phyloP scores from a whole-genome alignment of 75 land plant species.

The Selaginella moellendorffii region DNA sequence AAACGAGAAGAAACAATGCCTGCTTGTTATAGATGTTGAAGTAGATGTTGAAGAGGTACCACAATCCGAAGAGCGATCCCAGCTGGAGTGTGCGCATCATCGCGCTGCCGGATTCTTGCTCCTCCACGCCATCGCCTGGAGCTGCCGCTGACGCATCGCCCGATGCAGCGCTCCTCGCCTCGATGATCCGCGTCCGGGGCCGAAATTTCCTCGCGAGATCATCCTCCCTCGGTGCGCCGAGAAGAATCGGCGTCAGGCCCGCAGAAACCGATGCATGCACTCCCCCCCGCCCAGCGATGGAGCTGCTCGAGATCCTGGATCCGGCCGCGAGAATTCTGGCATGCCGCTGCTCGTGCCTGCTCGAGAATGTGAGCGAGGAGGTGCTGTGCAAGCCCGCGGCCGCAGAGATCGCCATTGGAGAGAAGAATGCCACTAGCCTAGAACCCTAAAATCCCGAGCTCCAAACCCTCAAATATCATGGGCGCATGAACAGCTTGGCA shows the following conservation, averaged over 20 bases:
- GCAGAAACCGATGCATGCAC: too few species aligned
- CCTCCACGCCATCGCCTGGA: not conserved
- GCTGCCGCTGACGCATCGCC: not conserved
- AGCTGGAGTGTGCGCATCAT: slow-evolving; percentile 36
- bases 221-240: too few species aligned
- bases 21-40: slow-evolving; percentile 96
- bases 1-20: slow-evolving; percentile 24
- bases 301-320: not conserved
- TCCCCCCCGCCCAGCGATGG: not conserved
- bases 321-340: not conserved
- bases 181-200: not conserved
- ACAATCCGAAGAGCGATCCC: slow-evolving; percentile 55
- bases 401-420: not conserved
- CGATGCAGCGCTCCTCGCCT: not conserved
- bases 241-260: too few species aligned
- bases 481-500: not conserved
- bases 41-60: slow-evolving; percentile 90
- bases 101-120: not conserved
- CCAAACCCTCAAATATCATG: not conserved
- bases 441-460: not conserved
- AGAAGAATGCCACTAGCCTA: not conserved
- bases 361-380: too few species aligned
- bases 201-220: too few species aligned
- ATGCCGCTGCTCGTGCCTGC: too few species aligned
- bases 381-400: too few species aligned